A percentile compares a stretch with the other conserved stretches of the same genome.
These are phyloP conservation scores for Coemansia sp. DNA, from an alignment of 192 early-diverging fungal species.

Conservation along the genomic window DNA sequence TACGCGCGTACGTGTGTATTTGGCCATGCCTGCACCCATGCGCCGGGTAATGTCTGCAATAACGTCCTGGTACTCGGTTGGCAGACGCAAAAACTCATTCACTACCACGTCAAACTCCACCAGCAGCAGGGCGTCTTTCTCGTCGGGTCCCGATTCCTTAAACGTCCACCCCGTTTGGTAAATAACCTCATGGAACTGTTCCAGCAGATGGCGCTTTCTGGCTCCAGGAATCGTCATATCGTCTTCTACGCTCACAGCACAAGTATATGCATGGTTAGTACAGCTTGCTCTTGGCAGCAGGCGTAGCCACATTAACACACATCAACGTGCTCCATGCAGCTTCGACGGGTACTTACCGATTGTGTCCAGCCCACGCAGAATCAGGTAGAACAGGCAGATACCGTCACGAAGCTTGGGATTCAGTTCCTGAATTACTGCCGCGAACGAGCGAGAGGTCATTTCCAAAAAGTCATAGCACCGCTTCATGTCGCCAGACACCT, in stretches of 20 bases:
- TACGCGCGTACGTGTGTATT: constrained; percentile 69
- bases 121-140: constrained; percentile 91
- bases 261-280: neutral
- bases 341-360: constrained; percentile 56
- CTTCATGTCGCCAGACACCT: constrained; percentile 57
- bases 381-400: constrained; percentile 94
- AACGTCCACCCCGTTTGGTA: constrained; percentile 79
- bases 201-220: constrained; percentile 73
- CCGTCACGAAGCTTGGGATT: constrained; percentile 74
- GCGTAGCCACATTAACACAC: neutral
- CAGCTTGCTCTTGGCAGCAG: neutral
- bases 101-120: constrained; percentile 89
- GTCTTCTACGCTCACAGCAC: constrained; percentile 61
- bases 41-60: constrained; percentile 87
- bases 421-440: constrained; percentile 89
- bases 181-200: constrained; percentile 77
- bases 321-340: neutral
- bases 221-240: constrained; percentile 88
- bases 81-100: constrained; percentile 77
- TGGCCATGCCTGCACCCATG: constrained; percentile 97
- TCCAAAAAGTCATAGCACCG: constrained; percentile 89
- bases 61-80: constrained; percentile 70
- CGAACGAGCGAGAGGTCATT: constrained; percentile 94
- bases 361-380: constrained; percentile 94
- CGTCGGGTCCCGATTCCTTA: constrained; percentile 79